Evolutionary conservation across 2,329 filamentous ascomycete species (phyloP).

Genomic region (Pseudomassariella vexata): DNA sequence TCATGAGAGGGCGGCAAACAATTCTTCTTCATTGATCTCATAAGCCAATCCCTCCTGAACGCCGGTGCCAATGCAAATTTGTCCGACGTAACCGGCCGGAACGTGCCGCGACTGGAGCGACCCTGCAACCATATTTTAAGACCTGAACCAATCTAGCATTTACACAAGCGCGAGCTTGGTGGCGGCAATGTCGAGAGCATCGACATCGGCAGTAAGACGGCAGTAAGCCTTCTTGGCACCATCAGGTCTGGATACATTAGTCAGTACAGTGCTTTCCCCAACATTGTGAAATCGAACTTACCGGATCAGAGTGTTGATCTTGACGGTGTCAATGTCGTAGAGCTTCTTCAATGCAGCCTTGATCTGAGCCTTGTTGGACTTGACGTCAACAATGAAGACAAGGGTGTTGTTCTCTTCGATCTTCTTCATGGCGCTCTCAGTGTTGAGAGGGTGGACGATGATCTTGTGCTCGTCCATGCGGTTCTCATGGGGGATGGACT

Average conservation of each 20-base stretch:
- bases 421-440: slow-evolving; percentile 99
- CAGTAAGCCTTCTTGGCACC: slow-evolving; percentile 99
- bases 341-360: slow-evolving; percentile 98
- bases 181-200: slow-evolving; percentile 97
- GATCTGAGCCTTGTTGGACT: slow-evolving; percentile 99
- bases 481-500: slow-evolving; percentile 82
- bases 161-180: slow-evolving; percentile 99
- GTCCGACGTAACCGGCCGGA: slow-evolving; percentile 13
- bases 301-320: slow-evolving; percentile 99
- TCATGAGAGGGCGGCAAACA: slow-evolving; percentile 16
- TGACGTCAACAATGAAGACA: slow-evolving; percentile 93
- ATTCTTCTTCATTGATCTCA: slow-evolving; percentile 27
- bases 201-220: slow-evolving; percentile 90
- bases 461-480: slow-evolving; percentile 97
- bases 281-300: slow-evolving; percentile 36
- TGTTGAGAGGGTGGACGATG: slow-evolving; percentile 97
- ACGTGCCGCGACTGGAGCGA: slow-evolving; percentile 11
- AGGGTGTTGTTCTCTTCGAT: slow-evolving; percentile 99
- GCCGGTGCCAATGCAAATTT: slow-evolving; percentile 27
- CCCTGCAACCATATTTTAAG: slow-evolving; percentile 14
- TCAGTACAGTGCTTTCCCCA: slow-evolving; percentile 4
- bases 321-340: slow-evolving; percentile 95
- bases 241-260: slow-evolving; percentile 62
- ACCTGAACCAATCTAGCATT: slow-evolving; percentile 34
- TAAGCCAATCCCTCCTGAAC: slow-evolving; percentile 26